Base-by-base conservation (phyloP, 2,329 filamentous ascomycete species). In the Aspergillus caelatus region DNA sequence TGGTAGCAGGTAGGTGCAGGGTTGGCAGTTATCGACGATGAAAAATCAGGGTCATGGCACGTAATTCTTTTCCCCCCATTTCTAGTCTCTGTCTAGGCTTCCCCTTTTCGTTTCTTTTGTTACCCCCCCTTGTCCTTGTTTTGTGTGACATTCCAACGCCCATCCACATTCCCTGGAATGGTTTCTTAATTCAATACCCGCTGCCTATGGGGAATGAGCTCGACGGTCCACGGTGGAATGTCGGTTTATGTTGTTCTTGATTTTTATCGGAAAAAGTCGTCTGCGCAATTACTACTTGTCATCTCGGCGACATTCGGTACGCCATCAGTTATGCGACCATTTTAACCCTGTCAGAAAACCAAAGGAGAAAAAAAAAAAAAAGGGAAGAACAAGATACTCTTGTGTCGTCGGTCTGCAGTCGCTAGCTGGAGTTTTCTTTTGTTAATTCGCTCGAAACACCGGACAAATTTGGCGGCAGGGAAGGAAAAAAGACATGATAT, bases 381-480 rank as follows among this genome's bases (percentile, higher is more conserved):
- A 68, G 28, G 48, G 48, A 52, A 52, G 46, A 12, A 52, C 67
- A 65, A 70, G 48, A 70, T 69, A 68, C 70, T 68, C 67, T 65
- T 70, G 50, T 74, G 70, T 75, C 72, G 70, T 72, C 75, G 72
- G 69, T 70, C 72, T 72, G 71, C 74, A 71, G 68, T 78, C 73
- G 68, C 75, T 74, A 67, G 67, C 76, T 74, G 73, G 73, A 78
- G 70, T 76, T 77, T 69, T 75, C 72, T 72, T 75, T 72, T 72
- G 71, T 78, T 77, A 74, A 70, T 76, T 76, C 73, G 72, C 74
- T 74, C 75, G 70, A 74, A 72, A 75, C 68, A 74, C 70, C 74
- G 75, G 75, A 70, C 72, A 75, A 71, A 70, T 28, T 74, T 79
- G 76, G 78, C 78, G 77, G 75, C 77, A 78, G 75, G 76, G 73